phyloP scores from a whole-genome alignment of 495 filamentous ascomycete genomes.

The Penicillium riverlandense region DNA sequence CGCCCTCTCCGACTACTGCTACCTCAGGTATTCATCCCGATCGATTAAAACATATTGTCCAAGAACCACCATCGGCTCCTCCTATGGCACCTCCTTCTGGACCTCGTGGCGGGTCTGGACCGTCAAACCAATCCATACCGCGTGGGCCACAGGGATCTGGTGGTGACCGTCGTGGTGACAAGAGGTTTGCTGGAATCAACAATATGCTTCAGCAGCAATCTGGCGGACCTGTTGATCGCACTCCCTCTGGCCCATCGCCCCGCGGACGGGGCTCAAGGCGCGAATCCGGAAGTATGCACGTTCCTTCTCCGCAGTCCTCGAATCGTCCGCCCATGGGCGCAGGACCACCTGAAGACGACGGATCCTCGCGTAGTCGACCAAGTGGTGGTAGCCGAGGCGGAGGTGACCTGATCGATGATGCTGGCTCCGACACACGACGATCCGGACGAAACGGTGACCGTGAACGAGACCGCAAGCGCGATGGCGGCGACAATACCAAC shows the following conservation, averaged over 20 bases:
- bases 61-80: slow-evolving; percentile 8
- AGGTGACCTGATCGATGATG: slow-evolving; percentile 26
- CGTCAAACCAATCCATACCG: slow-evolving; percentile 13
- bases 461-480: slow-evolving; percentile 18
- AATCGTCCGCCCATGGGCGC: slow-evolving; percentile 21
- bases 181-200: slow-evolving; percentile 37
- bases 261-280: slow-evolving; percentile 33
- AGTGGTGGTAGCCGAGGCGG: slow-evolving; percentile 15
- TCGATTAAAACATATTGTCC: slow-evolving; percentile 28
- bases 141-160: slow-evolving; percentile 24
- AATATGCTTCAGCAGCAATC: slow-evolving; percentile 42
- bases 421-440: slow-evolving; percentile 19
- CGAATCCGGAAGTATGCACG: slow-evolving; percentile 19
- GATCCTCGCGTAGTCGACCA: slow-evolving; percentile 6
- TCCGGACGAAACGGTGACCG: slow-evolving; percentile 18
- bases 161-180: slow-evolving; percentile 35
- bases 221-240: slow-evolving; percentile 24
- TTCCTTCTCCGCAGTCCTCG: slow-evolving; percentile 20
- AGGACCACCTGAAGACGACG: slow-evolving; percentile 16
- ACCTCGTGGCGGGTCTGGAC: slow-evolving; percentile 23
- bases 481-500: slow-evolving; percentile 10
- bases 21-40: slow-evolving; percentile 43
- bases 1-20: slow-evolving; percentile 18
- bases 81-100: slow-evolving; percentile 30
- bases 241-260: slow-evolving; percentile 22